Evolutionary conservation across 2,329 filamentous ascomycete genomes (phyloP).

Genomic region (Hansfordia pulvinata): DNA sequence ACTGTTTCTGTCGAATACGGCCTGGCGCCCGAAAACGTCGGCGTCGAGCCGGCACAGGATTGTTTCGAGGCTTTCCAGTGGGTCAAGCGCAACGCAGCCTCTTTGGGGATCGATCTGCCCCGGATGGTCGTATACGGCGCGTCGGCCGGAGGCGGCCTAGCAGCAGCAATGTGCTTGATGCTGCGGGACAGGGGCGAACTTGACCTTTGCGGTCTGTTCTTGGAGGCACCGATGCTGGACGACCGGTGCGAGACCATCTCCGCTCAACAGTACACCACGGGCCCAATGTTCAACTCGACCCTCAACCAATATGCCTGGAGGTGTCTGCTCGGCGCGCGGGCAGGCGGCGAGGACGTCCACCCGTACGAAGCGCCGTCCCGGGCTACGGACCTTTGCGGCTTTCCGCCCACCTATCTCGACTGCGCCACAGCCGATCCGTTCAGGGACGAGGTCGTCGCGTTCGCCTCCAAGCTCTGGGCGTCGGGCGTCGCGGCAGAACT

Average conservation of each 20-base stretch:
- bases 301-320: slow-evolving; percentile 17
- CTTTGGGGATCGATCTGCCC: slow-evolving; percentile 26
- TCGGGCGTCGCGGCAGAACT: slow-evolving; percentile 18
- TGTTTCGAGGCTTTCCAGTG: slow-evolving; percentile 22
- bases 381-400: slow-evolving; percentile 12
- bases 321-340: slow-evolving; percentile 14
- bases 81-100: slow-evolving; percentile 13
- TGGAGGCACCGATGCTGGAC: slow-evolving; percentile 28
- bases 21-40: slow-evolving; percentile 15
- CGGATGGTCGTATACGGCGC: slow-evolving; percentile 40
- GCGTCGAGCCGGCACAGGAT: slow-evolving; percentile 18
- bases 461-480: slow-evolving; percentile 19
- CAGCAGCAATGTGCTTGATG: slow-evolving; percentile 37
- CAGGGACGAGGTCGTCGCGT: slow-evolving; percentile 19
- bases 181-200: slow-evolving; percentile 19
- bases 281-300: slow-evolving; percentile 16
- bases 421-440: slow-evolving; percentile 19
- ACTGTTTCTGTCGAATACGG: slow-evolving; percentile 18
- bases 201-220: slow-evolving; percentile 20
- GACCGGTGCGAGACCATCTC: slow-evolving; percentile 18
- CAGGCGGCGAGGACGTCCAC: slow-evolving; percentile 13
- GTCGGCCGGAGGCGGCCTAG: slow-evolving; percentile 43
- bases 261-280: slow-evolving; percentile 15
- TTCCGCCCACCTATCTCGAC: slow-evolving; percentile 20
- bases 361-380: slow-evolving; percentile 17